A percentile compares a stretch with the other conserved stretches of the same genome.
phyloP scores from a whole-genome alignment of 805 yeast genomes.

The Zygoascus biomembranicola region DNA sequence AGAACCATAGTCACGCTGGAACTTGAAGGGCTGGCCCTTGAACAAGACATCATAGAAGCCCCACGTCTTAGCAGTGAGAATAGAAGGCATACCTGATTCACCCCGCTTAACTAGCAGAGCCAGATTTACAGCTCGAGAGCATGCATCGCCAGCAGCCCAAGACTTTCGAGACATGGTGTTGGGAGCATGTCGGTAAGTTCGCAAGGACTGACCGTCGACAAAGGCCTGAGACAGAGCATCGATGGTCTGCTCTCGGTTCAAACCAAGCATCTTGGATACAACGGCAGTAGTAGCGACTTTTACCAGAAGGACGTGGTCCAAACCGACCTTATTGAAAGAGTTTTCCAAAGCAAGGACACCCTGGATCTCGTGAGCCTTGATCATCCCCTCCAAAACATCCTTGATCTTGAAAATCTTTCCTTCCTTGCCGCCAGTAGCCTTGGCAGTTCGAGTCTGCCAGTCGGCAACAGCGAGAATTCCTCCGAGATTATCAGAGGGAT shows the following conservation, averaged over 20 bases:
- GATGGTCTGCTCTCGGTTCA: slow-evolving; percentile 41
- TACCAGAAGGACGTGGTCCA: slow-evolving; percentile 52
- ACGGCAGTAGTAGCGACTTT: slow-evolving; percentile 57
- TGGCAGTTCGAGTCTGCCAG: slow-evolving; percentile 40
- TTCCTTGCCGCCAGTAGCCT: slow-evolving; percentile 31
- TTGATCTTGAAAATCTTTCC: slow-evolving; percentile 39
- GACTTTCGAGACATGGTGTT: slow-evolving; percentile 56
- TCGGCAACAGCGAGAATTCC: slow-evolving; percentile 54
- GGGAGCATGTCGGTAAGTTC: slow-evolving; percentile 59
- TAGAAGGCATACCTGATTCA: slow-evolving; percentile 50
- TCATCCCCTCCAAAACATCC: slow-evolving; percentile 49
- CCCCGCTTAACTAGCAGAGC: slow-evolving; percentile 46
- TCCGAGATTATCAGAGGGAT: slow-evolving; percentile 54
- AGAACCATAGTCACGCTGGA: slow-evolving; percentile 47
- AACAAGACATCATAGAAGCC: slow-evolving; percentile 57
- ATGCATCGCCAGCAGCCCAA: slow-evolving; percentile 64
- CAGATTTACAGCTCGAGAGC: slow-evolving; percentile 49
- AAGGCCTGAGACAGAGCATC: slow-evolving; percentile 53
- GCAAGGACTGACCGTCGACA: slow-evolving; percentile 50
- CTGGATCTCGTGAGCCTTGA: slow-evolving; percentile 57
- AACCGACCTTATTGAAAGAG: slow-evolving; percentile 51
- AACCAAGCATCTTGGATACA: slow-evolving; percentile 46
- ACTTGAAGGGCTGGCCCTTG: slow-evolving; percentile 42
- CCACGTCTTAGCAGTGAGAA: slow-evolving; percentile 50
- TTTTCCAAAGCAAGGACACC: slow-evolving; percentile 52